phyloP scores from a whole-genome alignment of 768 basidiomycete species.

The Amanita brunnescens region DNA sequence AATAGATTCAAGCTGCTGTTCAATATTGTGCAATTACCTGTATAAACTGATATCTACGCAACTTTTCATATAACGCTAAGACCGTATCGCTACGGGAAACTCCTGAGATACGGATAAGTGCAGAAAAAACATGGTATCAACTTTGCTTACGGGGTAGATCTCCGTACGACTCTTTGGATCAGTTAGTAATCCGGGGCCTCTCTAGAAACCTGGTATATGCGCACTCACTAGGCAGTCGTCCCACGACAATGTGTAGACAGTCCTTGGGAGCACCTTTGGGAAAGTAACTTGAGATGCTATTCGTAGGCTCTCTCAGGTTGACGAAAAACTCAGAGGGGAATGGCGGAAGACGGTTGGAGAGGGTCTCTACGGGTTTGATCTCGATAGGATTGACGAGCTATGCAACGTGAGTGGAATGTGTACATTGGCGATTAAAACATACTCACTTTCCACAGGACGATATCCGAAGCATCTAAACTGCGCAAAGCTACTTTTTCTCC shows the following conservation, averaged over 20 bases:
- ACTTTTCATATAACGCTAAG: not conserved
- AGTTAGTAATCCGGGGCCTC: too few relatives aligned
- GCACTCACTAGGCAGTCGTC: too few relatives aligned
- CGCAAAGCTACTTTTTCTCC: not conserved
- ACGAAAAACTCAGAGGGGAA: too few relatives aligned
- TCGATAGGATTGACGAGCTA: not conserved
- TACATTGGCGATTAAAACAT: not conserved
- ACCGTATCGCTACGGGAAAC: constrained; percentile 5
- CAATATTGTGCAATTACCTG: constrained; percentile 7
- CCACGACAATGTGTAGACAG: too few relatives aligned
- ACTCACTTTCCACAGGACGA: not conserved
- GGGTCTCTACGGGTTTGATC: not conserved
- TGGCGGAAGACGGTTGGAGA: too few relatives aligned
- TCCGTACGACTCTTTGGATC: too few relatives aligned
- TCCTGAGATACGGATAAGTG: not conserved
- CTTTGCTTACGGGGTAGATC: not conserved
- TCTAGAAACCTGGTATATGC: too few relatives aligned
- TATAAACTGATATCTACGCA: not conserved
- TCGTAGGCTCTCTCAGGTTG: too few relatives aligned
- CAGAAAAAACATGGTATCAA: not conserved
- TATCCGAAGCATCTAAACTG: not conserved
- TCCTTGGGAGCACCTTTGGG: too few relatives aligned
- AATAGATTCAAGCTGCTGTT: not conserved
- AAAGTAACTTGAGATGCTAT: too few relatives aligned
- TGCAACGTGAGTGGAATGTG: not conserved